Conservation (phyloP, 164 flowering plant species). For the Liriodendron chinense region DNA sequence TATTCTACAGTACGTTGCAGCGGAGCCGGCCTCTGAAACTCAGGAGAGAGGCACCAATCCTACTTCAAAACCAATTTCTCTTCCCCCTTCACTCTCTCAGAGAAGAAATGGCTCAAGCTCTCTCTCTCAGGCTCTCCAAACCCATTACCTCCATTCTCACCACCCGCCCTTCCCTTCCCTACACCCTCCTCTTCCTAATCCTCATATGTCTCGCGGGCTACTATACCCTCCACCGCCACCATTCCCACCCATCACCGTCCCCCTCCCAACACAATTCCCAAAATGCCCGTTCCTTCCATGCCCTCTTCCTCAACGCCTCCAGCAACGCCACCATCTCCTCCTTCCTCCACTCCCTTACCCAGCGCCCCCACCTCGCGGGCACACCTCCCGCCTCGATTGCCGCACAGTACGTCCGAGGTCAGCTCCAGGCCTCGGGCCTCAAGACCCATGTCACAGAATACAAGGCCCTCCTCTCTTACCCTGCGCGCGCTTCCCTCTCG, state of each 20-base stretch:
- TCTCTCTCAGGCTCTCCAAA: not conserved
- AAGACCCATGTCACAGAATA: constrained; percentile 39
- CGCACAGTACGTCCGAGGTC: constrained; percentile 37
- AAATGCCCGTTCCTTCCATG: constrained; percentile 28
- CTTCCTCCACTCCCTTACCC: constrained; percentile 74
- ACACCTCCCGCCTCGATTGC: constrained; percentile 42
- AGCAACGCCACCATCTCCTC: constrained; percentile 60
- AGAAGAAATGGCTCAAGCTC: not conserved
- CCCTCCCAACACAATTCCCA: constrained; percentile 7
- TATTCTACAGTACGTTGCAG: too few species aligned
- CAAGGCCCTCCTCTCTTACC: constrained; percentile 67
- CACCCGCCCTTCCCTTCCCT: not conserved
- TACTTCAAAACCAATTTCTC: not conserved
- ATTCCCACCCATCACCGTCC: not conserved
- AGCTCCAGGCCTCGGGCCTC: constrained; percentile 42
- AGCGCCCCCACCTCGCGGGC: constrained; percentile 83
- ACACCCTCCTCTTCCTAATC: constrained; percentile 6
- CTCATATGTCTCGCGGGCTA: constrained; percentile 33
- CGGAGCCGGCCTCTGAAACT: too few species aligned
- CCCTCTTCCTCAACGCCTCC: constrained; percentile 52
- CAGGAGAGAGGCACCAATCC: too few species aligned
- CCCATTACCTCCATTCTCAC: not conserved
- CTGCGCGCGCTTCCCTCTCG: constrained; percentile 43
- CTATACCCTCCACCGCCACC: constrained; percentile 21
- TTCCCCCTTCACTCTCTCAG: not conserved